phyloP scores from a whole-genome alignment of 805 yeast species.

The Wickerhamiella slavikovae region DNA sequence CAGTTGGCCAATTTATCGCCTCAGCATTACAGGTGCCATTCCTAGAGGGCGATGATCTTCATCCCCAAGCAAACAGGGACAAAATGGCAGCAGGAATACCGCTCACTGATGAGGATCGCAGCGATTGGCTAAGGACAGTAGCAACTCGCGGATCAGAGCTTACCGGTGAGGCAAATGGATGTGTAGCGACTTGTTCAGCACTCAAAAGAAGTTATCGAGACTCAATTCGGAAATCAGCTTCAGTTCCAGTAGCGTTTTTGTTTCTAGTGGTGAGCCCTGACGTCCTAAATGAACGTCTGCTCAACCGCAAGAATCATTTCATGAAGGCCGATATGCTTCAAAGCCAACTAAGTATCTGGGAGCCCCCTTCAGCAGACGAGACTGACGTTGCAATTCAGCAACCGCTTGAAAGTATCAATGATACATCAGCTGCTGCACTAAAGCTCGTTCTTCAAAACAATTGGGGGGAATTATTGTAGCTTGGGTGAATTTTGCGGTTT shows the following conservation, averaged over 20 bases:
- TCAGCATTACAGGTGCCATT: slow-evolving; percentile 29
- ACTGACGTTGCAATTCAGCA: no score
- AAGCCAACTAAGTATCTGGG: slow-evolving; percentile 56
- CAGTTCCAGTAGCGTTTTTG: slow-evolving; percentile 29
- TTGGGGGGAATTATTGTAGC: no score
- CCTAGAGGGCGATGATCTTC: slow-evolving; percentile 73
- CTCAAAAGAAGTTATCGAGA: slow-evolving; percentile 59
- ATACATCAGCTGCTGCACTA: no score
- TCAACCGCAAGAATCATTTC: slow-evolving; percentile 49
- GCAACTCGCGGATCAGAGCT: slow-evolving; percentile 21
- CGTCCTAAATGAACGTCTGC: slow-evolving; percentile 40
- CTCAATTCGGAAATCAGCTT: slow-evolving; percentile 23
- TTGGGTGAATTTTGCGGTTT: no score
- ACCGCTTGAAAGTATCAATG: no score
- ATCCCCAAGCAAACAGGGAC: slow-evolving; percentile 48
- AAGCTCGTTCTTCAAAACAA: no score
- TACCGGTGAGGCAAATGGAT: slow-evolving; percentile 14
- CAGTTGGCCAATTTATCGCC: slow-evolving; percentile 40
- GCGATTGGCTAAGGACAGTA: slow-evolving; percentile 63
- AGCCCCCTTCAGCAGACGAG: slow-evolving; percentile 44
- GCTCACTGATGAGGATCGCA: slow-evolving; percentile 71
- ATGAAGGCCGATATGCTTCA: slow-evolving; percentile 76
- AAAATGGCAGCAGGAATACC: slow-evolving; percentile 76
- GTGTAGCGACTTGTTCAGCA: slow-evolving; percentile 70
- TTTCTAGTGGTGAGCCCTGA: slow-evolving; percentile 47